phyloP scores from a whole-genome alignment of 345 rosid species.

The Nephelium lappaceum region DNA sequence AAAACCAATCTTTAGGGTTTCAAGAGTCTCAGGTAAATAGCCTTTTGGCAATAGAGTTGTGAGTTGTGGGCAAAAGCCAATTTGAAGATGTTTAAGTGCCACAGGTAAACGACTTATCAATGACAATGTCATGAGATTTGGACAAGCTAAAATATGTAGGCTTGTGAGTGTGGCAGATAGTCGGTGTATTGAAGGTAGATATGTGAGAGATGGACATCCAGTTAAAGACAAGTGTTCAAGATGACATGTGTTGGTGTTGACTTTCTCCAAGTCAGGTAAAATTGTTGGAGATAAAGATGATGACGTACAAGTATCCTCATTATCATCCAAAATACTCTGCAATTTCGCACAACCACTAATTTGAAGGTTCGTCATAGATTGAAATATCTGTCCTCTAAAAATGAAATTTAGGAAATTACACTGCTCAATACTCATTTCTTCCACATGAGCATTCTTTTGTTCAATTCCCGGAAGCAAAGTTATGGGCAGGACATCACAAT shows the following conservation, averaged over 20 bases:
- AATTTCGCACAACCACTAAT: too few relatives aligned
- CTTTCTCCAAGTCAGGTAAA: not conserved
- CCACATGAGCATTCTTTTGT: not conserved
- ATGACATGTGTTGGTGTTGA: not conserved
- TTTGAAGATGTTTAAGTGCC: not conserved
- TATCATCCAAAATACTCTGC: too few relatives aligned
- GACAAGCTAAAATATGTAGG: fast-evolving
- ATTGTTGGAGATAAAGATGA: too few relatives aligned
- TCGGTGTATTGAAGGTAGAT: not conserved
- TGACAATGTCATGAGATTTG: not conserved
- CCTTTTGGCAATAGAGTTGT: not conserved
- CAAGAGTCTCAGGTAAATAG: not conserved
- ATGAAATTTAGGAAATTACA: too few relatives aligned
- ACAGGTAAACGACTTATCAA: not conserved
- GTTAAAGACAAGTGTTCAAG: not conserved
- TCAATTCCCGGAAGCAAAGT: not conserved
- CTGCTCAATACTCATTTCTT: too few relatives aligned
- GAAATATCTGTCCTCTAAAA: too few relatives aligned
- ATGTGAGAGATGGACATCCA: not conserved
- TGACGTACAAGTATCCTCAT: too few relatives aligned
- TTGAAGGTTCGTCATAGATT: too few relatives aligned
- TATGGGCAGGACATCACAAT: too few relatives aligned
- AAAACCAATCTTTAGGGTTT: fast-evolving
- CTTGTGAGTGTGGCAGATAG: not conserved
- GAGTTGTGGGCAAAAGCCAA: not conserved